phyloP scores from a whole-genome alignment of 345 rosid genomes.

The Luvunga scandens region DNA sequence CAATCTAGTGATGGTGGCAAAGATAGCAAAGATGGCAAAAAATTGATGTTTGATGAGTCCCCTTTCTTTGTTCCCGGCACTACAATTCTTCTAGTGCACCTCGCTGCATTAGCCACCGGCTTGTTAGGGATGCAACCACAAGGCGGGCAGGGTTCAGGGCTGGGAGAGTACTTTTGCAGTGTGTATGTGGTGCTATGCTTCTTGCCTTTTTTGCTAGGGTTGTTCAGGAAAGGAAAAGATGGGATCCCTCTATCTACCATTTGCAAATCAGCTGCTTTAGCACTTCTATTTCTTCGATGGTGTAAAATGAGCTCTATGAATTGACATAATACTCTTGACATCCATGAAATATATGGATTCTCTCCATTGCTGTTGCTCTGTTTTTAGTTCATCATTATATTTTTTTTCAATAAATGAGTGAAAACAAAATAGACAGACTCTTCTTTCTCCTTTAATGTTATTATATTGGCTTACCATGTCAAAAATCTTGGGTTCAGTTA shows the following conservation, averaged over 20 bases:
- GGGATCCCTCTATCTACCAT: constrained; percentile 41
- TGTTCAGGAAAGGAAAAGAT: constrained; percentile 35
- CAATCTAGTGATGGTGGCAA: constrained; percentile 1
- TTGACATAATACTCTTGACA: not conserved
- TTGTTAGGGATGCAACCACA: constrained; percentile 13
- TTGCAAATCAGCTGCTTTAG: constrained; percentile 26
- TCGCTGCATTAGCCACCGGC: constrained; percentile 20
- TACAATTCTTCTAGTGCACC: constrained; percentile 29
- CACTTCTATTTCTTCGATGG: constrained; percentile 12
- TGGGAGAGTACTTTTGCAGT: constrained; percentile 28
- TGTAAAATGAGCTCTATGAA: not conserved
- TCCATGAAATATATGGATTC: not conserved
- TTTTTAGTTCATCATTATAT: no score
- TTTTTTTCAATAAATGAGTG: no score
- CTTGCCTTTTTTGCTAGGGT: constrained; percentile 35
- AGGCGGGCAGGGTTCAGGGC: constrained; percentile 9
- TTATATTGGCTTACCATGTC: no score
- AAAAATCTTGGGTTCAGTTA: no score
- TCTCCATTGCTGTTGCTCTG: constrained; percentile 1
- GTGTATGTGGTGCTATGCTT: constrained; percentile 22
- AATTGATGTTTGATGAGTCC: constrained; percentile 39
- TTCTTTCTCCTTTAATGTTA: no score
- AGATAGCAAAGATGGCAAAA: constrained; percentile 14
- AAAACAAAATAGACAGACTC: no score
- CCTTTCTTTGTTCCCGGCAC: constrained; percentile 36